A percentile compares a stretch with the other conserved stretches of the same genome.
Conservation (phyloP, 305 asterid species). For the Solanum hybrid region DNA sequence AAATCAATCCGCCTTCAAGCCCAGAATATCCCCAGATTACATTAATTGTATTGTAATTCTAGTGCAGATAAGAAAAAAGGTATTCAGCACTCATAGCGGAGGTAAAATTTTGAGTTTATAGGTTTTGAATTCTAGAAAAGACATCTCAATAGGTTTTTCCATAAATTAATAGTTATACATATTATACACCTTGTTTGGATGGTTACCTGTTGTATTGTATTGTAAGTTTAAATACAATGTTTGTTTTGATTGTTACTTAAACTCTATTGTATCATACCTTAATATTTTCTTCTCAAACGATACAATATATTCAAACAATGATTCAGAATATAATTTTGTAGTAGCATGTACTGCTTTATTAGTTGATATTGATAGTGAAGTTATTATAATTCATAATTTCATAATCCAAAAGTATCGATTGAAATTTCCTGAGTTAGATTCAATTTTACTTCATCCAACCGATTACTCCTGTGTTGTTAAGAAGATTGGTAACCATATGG, state of each 20-base stretch:
- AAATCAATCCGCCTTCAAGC: not conserved
- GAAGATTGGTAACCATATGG: constrained; percentile 66
- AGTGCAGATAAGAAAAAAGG: not conserved
- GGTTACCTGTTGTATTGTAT: not conserved
- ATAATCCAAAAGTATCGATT: too few relatives aligned
- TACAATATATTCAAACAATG: constrained; percentile 6
- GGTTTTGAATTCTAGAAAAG: not conserved
- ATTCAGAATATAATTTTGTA: constrained; percentile 64
- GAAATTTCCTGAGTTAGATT: constrained; percentile 29
- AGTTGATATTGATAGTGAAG: too few relatives aligned
- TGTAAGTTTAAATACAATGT: too few relatives aligned
- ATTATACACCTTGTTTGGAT: not conserved
- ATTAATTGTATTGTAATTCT: not conserved
- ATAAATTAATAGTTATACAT: not conserved
- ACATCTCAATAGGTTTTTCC: not conserved
- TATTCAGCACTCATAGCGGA: not conserved
- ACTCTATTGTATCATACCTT: not conserved
- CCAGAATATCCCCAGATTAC: not conserved
- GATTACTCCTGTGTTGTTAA: constrained; percentile 84
- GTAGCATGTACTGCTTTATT: too few relatives aligned
- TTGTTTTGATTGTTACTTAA: not conserved
- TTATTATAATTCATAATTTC: too few relatives aligned
- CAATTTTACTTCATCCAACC: constrained; percentile 77
- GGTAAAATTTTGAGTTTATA: not conserved
- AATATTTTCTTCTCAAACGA: not conserved